Base-by-base conservation (phyloP, 352 stramenopile species). In the Achlya hypogyna region DNA sequence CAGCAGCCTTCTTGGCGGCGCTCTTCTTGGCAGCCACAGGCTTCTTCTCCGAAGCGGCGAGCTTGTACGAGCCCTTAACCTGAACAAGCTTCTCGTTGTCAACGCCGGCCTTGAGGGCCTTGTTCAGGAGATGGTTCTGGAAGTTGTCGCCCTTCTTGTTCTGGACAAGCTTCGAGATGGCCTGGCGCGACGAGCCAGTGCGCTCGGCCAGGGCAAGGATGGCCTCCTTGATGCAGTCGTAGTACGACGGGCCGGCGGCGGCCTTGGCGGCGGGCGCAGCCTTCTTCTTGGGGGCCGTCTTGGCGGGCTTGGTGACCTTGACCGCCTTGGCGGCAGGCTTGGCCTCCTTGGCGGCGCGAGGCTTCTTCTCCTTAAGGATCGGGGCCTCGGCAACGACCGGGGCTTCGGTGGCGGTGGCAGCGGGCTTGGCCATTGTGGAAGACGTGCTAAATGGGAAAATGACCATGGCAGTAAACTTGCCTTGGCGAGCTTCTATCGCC, bases 11-110 rank as follows among this genome's bases (percentile, higher is more conserved):
- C 65, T 72, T 74, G 47, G 53, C 53, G 6, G 69, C 45, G 54
- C 73, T 73, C 64, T 71, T 78, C 8, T 73, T 74, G 4, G 69
- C 63, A 62, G 71, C 40, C 18, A 62, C 42, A 4, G 47, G 56
- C 76, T 97, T 96, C 79, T 97, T 98, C 75, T 91, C 83, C 2
- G 93, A 87, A 23, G 91, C 72, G 2, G 88, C 89, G 18, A 98
- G 79, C 78, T 98, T 98, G 88, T 96, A 98, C 42, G 89, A 97
- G 56, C 82, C 84, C 80, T 98, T 98, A 20, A 97, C 82, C 47
- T 95, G 77, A 23, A 98, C 79, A 4, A 98, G 81, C 72, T 93
- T 93, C 67, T 91, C 91, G 10, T 75, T 73, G 63, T 92, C 82
- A 18, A 98, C 89, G 38, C 83, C 90, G 53, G 83, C 84, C 82